Conservation (phyloP, 805 yeast species). For the Komagataella mondaviorum region DNA sequence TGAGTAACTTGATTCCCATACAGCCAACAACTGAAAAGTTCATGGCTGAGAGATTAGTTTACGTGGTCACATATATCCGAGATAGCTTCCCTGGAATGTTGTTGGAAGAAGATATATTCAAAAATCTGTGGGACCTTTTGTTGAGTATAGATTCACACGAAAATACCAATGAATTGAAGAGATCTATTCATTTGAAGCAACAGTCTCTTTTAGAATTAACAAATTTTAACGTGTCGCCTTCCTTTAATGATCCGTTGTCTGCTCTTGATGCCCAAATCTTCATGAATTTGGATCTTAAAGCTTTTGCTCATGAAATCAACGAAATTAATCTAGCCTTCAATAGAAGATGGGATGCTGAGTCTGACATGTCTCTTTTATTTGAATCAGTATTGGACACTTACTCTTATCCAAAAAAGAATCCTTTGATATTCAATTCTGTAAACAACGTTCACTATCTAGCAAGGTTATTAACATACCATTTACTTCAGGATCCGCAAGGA, state of each 20-base stretch:
- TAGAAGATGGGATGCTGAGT: constrained; percentile 62
- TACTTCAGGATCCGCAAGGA: constrained; percentile 37
- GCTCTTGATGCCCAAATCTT: constrained; percentile 27
- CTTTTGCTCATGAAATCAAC: constrained; percentile 51
- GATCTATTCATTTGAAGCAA: constrained; percentile 37
- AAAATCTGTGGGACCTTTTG: constrained; percentile 40
- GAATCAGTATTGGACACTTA: constrained; percentile 32
- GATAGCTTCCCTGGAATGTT: constrained; percentile 57
- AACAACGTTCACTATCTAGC: constrained; percentile 69
- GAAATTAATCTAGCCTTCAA: constrained; percentile 55
- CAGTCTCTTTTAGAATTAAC: constrained; percentile 16
- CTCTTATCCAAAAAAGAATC: constrained; percentile 42
- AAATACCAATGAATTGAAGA: constrained; percentile 38
- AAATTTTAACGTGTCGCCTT: constrained; percentile 9
- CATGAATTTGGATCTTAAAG: constrained; percentile 35
- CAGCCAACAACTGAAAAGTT: constrained; percentile 20
- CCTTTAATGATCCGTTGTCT: constrained; percentile 2
- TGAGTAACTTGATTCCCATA: constrained; percentile 5
- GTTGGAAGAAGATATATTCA: constrained; percentile 47
- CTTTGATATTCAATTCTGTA: constrained; percentile 60
- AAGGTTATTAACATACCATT: constrained; percentile 51
- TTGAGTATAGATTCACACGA: constrained; percentile 34
- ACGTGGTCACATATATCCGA: constrained; percentile 41
- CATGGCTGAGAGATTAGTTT: constrained; percentile 35
- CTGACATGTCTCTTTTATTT: constrained; percentile 65